Evolutionary conservation across 306 rosid species (phyloP), one percentile per base, ranked within the genome.

Genomic region (Malus sieversii): DNA sequence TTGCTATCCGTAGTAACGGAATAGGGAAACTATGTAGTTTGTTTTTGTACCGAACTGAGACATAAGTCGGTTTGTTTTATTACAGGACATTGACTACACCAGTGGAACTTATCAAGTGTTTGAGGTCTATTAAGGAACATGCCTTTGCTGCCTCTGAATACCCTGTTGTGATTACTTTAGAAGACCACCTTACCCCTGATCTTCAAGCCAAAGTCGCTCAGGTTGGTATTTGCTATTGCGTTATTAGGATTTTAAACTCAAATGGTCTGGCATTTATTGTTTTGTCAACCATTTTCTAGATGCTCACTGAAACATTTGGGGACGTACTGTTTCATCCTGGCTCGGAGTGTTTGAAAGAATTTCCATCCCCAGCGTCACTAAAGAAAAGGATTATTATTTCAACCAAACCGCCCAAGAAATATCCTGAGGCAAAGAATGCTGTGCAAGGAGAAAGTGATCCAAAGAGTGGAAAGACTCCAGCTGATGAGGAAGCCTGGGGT

Each of bases 381-480:
- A 96, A 89, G 84, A 85, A 44, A 81, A 90, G 85, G 79, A 89
- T 96, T 75, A 92, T 96, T 33, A 87, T 96, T 81, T 96, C 99
- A 57, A 96, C 99, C 65, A 96, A 96, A 84, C 99, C 99, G n/a
- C 99, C 99, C 68, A 88, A 89, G 83, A 96, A 96, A 82, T 96
- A 96, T 85, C 98, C 88, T 67, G 91, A 83, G 84, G 81, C 83
- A 30, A 90, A 90, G 78, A 95, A 83, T 51, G 87, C 6, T 22
- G 84, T 85, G 75, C 91, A 89, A 61, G 85, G 80, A 15, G 91
- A 78, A 71, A 82, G 73, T 45, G 93, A 74, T 48, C 16, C 84
- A 11, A 88, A 77, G 76, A 84, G 78, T n/a, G 85, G 68, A 77
- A 88, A 86, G 71, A 45, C 76, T 23, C 33, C 79, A 59, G 84